Base-by-base conservation (phyloP, 1,284 basidiomycete genomes). In the Papiliotrema laurentii region DNA sequence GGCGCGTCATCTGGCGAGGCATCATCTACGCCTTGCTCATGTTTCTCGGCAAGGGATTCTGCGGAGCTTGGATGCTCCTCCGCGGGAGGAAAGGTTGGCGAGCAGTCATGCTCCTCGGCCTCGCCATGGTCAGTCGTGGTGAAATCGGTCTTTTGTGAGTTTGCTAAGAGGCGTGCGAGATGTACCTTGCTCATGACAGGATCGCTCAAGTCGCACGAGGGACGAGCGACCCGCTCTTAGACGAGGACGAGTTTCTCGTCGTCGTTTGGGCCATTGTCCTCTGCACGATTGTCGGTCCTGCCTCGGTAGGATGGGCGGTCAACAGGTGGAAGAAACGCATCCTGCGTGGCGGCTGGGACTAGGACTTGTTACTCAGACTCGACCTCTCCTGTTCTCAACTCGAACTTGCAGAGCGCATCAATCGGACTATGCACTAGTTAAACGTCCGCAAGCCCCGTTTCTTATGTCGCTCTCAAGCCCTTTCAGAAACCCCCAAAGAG, bases 121-220 rank as follows among this genome's bases (percentile, higher is more conserved):
- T 74, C 7, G 77, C 78, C 0, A 78, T 81, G 68, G 74, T 80
- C 38, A 76, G 79, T 1, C 70, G 80, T 4, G 80, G 80, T 4
- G 79, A 81, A 59, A 80, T 81, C 30, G 79, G 79, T 0, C 70
- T 80, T 19, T 62, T 78, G 45, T 76, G 69, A 53, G 71, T 72
- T 5, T 56, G 68, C 18, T 53, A 69, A 28, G 47, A 22, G 38
- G 43, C 5, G 25, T n/a, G 0, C 13, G 11, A 4, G 46, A 33
- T 21, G 24, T 19, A 9, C 1, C n/a, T n/a, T 16, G 16, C 19
- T 10, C 28, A 24, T 18, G 41, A 5, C 39, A 64, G 61, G 16
- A 68, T 64, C 45, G 55, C 61, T 5, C 63, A 64, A 47, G 60
- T 66, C 46, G 60, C 60, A 22, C 57, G 58, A 25, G 47, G 56